Evolutionary conservation across 148 eudicot genomes (phyloP).

Genomic region (Amaranthus palmeri): DNA sequence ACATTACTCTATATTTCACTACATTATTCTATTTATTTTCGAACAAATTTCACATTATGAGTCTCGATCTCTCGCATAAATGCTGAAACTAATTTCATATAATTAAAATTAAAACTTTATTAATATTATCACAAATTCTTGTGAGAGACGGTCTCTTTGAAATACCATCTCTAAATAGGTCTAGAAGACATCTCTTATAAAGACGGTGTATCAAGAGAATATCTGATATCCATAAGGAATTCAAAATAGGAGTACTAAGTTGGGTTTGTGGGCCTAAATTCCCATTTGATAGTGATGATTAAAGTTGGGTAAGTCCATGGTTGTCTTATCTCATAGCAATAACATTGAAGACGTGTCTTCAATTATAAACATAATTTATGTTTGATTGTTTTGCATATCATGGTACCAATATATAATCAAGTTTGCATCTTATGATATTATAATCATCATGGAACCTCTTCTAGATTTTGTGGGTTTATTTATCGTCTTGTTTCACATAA

Average conservation of each 20-base stretch:
- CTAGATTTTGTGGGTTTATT: too few relatives aligned
- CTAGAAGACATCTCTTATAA: too few relatives aligned
- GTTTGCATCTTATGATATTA: not conserved
- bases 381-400: conserved; percentile 11
- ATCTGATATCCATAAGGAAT: not conserved
- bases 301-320: conserved; percentile 28
- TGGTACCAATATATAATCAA: not conserved
- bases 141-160: too few relatives aligned
- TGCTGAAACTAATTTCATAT: too few relatives aligned
- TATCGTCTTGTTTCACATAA: too few relatives aligned
- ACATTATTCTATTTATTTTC: too few relatives aligned
- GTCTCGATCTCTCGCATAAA: too few relatives aligned
- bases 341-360: conserved; percentile 11
- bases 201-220: too few relatives aligned
- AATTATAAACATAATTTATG: conserved; percentile 12
- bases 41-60: too few relatives aligned
- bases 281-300: conserved; percentile 23
- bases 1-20: too few relatives aligned
- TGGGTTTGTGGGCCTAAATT: conserved; percentile 29
- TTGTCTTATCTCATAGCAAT: conserved; percentile 25
- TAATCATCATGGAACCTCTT: not conserved
- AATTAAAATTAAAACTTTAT: not conserved
- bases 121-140: too few relatives aligned
- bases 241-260: conserved; percentile 5
- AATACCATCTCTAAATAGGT: too few relatives aligned